Percentiles rank a stretch among this genome's conserved stretches.
These are phyloP conservation scores for Linnemannia zychae DNA, from an alignment of 192 early-diverging fungal species.

Conservation along the genomic window DNA sequence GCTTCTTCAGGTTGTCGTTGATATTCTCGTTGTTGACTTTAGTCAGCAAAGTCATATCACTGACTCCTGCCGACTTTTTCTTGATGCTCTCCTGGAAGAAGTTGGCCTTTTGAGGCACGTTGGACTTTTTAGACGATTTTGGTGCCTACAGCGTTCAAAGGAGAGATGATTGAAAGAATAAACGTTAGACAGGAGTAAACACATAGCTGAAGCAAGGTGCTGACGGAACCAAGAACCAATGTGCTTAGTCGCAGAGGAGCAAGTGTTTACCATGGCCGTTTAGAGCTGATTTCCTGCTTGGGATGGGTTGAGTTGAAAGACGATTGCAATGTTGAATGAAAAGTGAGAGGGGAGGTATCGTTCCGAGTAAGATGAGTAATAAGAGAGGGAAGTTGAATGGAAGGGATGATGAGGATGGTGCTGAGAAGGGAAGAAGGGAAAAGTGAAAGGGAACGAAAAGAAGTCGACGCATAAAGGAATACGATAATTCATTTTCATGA, in stretches of 20 bases:
- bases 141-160: conserved; percentile 28
- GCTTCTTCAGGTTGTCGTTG: conserved; percentile 93
- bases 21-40: conserved; percentile 97
- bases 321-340: neutral
- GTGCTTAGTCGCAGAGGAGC: neutral
- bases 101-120: conserved; percentile 56
- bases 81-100: conserved; percentile 73
- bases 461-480: neutral
- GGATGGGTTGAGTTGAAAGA: neutral
- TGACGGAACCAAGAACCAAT: neutral
- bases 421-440: too few relatives aligned
- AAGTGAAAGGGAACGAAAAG: neutral
- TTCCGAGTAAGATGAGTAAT: neutral
- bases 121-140: conserved; percentile 46
- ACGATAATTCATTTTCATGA: neutral
- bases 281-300: neutral
- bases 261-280: conserved; percentile 10
- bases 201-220: neutral
- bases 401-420: neutral
- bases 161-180: neutral
- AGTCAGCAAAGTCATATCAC: conserved; percentile 92
- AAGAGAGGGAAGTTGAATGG: neutral
- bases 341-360: neutral
- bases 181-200: neutral
- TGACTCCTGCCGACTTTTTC: conserved; percentile 85